Conservation (phyloP, 1,284 basidiomycete species). For the Tranzscheliella williamsii region DNA sequence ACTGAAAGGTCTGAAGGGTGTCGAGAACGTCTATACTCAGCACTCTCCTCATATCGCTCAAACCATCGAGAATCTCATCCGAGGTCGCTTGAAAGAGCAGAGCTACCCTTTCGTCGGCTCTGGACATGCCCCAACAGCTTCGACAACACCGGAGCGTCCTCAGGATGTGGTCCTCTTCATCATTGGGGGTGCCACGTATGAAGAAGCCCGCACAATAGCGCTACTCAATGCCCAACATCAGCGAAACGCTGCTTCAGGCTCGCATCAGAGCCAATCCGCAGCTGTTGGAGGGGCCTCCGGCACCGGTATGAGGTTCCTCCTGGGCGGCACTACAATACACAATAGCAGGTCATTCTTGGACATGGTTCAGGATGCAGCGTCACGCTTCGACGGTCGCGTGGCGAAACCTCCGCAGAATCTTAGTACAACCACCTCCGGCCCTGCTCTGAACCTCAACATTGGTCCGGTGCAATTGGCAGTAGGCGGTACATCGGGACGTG, state of each 20-base stretch:
- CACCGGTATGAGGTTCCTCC: conserved; percentile 46
- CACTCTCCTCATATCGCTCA: conserved; percentile 91
- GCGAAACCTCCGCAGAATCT: conserved; percentile 42
- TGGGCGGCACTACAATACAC: conserved; percentile 56
- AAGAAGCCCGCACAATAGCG: conserved; percentile 53
- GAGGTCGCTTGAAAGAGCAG: conserved; percentile 80
- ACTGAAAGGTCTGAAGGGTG: conserved; percentile 93
- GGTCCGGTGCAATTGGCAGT: conserved; percentile 50
- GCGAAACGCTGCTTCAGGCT: conserved; percentile 7
- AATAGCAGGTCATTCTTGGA: conserved; percentile 50
- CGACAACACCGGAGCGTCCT: conserved; percentile 21
- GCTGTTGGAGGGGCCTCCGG: conserved; percentile 20
- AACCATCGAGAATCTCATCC: conserved; percentile 86
- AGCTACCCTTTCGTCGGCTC: conserved; percentile 73
- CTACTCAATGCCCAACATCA: conserved; percentile 49
- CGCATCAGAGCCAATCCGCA: conserved; percentile 1
- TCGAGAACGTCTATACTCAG: conserved; percentile 99
- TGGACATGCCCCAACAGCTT: neutral
- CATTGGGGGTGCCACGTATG: conserved; percentile 59
- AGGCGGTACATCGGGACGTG: conserved; percentile 9
- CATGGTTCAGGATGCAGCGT: conserved; percentile 54
- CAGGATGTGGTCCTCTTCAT: conserved; percentile 60
- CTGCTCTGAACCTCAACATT: conserved; percentile 47
- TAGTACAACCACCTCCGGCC: conserved; percentile 7
- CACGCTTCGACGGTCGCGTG: conserved; percentile 40